Evolutionary conservation across 129 eudicot species (phyloP).

Genomic region (Pulicaria dysenterica): DNA sequence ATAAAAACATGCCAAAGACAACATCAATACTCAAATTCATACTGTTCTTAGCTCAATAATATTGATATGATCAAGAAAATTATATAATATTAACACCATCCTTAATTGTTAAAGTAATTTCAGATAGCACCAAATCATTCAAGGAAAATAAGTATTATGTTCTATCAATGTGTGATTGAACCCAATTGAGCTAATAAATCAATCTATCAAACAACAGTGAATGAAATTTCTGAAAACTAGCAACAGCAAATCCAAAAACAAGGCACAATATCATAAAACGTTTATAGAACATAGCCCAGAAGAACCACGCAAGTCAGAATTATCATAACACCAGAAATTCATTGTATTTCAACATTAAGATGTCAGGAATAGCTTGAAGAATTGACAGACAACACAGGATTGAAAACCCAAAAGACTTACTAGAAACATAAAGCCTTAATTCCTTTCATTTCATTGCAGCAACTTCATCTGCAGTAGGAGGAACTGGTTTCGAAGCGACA

Average conservation of each 20-base stretch:
- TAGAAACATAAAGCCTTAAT: background rate
- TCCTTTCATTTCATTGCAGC: slow-evolving; percentile 31
- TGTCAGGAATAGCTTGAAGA: slow-evolving; percentile 7
- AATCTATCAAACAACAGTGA: too few relatives aligned
- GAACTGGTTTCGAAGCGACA: slow-evolving; percentile 20
- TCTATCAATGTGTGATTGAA: too few relatives aligned
- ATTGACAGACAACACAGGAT: slow-evolving; percentile 7
- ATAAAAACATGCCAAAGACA: too few relatives aligned
- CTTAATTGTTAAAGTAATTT: too few relatives aligned
- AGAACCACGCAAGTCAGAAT: slow-evolving; percentile 9
- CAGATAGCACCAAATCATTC: too few relatives aligned
- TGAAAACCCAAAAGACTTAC: slow-evolving; percentile 19
- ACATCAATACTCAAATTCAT: too few relatives aligned
- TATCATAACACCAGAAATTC: slow-evolving; percentile 22
- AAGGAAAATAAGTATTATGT: background rate
- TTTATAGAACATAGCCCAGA: background rate
- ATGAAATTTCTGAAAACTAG: too few relatives aligned
- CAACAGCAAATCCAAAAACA: background rate
- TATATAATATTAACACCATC: too few relatives aligned
- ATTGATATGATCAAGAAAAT: too few relatives aligned
- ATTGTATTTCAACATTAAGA: slow-evolving; percentile 3
- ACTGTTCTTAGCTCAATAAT: too few relatives aligned
- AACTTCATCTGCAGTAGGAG: slow-evolving; percentile 38
- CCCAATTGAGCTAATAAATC: too few relatives aligned
- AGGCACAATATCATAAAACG: background rate